These are phyloP conservation scores for Candida nemodendra DNA, from an alignment of 805 yeast genomes.

Conservation along the genomic window DNA sequence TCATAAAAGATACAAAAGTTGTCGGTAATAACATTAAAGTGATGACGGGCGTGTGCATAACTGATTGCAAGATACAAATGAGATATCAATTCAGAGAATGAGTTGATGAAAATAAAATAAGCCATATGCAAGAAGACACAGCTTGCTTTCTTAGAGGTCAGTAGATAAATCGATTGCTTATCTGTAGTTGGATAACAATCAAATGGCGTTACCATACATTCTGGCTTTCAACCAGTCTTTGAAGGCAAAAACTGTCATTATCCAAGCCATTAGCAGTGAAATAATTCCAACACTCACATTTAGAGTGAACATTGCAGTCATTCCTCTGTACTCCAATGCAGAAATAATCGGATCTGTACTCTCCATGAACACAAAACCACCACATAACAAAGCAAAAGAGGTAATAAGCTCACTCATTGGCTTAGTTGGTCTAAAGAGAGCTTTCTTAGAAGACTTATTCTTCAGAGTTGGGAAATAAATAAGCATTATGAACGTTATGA, in stretches of 20 bases:
- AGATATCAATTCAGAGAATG: too few species aligned
- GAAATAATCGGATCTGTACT: conserved; percentile 83
- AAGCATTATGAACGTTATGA: conserved; percentile 58
- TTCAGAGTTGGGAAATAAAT: conserved; percentile 40
- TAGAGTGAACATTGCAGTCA: conserved; percentile 86
- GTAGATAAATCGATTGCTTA: too few species aligned
- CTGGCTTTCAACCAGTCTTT: conserved; percentile 46
- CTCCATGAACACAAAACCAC: conserved; percentile 91
- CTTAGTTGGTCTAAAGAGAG: conserved; percentile 47
- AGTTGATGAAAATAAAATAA: too few species aligned
- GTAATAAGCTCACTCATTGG: conserved; percentile 87
- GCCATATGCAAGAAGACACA: too few species aligned
- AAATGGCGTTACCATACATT: conserved; percentile 9
- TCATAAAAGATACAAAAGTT: too few species aligned
- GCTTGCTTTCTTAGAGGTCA: too few species aligned
- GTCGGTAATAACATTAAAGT: too few species aligned
- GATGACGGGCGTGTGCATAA: too few species aligned
- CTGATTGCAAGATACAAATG: too few species aligned
- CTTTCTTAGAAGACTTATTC: conserved; percentile 17
- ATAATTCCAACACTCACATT: conserved; percentile 81
- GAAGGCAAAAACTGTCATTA: conserved; percentile 64
- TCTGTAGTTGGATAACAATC: too few species aligned
- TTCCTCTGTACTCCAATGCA: conserved; percentile 78
- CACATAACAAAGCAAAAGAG: conserved; percentile 76
- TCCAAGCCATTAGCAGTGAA: conserved; percentile 85